Evolutionary conservation across 768 basidiomycete genomes (phyloP), one percentile per base, ranked within the genome.

Genomic region (Leccinum olivaceopallidum): DNA sequence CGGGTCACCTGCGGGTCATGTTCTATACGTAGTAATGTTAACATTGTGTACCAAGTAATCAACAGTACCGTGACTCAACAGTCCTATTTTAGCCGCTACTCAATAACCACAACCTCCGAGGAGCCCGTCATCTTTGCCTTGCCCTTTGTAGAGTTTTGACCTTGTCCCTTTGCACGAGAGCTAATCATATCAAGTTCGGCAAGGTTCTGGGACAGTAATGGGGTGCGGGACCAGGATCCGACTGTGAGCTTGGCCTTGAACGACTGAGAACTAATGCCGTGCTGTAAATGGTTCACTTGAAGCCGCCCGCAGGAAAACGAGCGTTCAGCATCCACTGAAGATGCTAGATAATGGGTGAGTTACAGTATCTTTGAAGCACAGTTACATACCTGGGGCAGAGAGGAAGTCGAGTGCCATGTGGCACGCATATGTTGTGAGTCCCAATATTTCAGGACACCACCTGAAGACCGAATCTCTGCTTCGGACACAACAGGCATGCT

Each of bases 201-300:
- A 14, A 51, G 28, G 28, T 51, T 26, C 18, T 16, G 50, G 20
- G 16, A 16, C 16, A 51, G 50, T 18, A 51, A 51, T 51, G 50
- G 28, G 8, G 26, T 51, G 7, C 28, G 14, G 32, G 26, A 48
- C 53, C 58, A 59, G 20, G 58, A 59, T 22, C 58, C 58, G 6
- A 59, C 24, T 26, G 52, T 51, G 10, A 59, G 22, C 24, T 59
- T 24, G 4, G 52, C 51, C 34, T 36, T 36, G 13, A 36, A 36
- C 13, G 39, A 37, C 10, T 58, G 58, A 5, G 57, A 53, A 7
- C 28, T 24, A 7, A 44, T 58, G 3, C 36, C 28, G 22, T 58
- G 58, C 24, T 58, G 58, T 20, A 58, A 24, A 26, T 53, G 52
- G 26, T 59, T 59, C 7, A 54, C 49, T 13, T 59, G 52, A 6